Evolutionary conservation across 768 basidiomycete genomes (phyloP).

Genomic region (Tylopilus felleus): DNA sequence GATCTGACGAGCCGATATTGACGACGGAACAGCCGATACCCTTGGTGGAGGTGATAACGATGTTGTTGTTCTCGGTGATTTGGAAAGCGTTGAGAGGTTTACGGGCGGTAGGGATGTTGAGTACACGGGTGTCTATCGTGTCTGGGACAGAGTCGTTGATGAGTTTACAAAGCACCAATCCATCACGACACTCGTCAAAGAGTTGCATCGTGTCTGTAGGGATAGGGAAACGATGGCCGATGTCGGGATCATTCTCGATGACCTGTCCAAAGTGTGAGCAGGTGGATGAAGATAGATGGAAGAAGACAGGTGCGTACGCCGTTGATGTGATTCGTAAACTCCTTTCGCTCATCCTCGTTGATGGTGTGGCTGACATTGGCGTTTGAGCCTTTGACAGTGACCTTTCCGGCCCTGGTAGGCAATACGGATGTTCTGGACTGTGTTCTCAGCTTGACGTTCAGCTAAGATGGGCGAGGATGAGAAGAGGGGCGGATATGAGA

Average conservation of each 20-base stretch:
- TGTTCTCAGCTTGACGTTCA: slow-evolving; percentile 75
- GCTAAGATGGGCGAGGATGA: slow-evolving; percentile 38
- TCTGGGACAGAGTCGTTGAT: slow-evolving; percentile 99
- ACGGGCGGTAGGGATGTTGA: slow-evolving; percentile 79
- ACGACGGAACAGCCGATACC: slow-evolving; percentile 98
- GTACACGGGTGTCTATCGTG: slow-evolving; percentile 96
- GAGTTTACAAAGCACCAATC: slow-evolving; percentile 94
- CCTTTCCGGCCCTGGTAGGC: slow-evolving; percentile 77
- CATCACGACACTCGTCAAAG: slow-evolving; percentile 95
- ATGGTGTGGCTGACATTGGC: slow-evolving; percentile 96
- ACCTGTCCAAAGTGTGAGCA: slow-evolving; percentile 50
- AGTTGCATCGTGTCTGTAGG: slow-evolving; percentile 97
- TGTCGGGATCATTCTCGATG: slow-evolving; percentile 85
- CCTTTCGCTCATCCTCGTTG: slow-evolving; percentile 92
- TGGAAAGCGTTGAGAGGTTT: slow-evolving; percentile 97
- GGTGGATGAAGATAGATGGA: background rate
- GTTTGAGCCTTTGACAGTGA: slow-evolving; percentile 91
- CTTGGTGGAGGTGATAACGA: slow-evolving; percentile 97
- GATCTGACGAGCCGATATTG: slow-evolving; percentile 93
- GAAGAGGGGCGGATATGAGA: slow-evolving; percentile 7
- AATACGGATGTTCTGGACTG: slow-evolving; percentile 44
- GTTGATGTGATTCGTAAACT: slow-evolving; percentile 99
- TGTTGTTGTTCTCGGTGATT: slow-evolving; percentile 99
- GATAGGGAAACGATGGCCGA: slow-evolving; percentile 81
- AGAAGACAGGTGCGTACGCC: slow-evolving; percentile 49